phyloP scores from a whole-genome alignment of 2,329 filamentous ascomycete genomes.

The Cladosporium sp. region DNA sequence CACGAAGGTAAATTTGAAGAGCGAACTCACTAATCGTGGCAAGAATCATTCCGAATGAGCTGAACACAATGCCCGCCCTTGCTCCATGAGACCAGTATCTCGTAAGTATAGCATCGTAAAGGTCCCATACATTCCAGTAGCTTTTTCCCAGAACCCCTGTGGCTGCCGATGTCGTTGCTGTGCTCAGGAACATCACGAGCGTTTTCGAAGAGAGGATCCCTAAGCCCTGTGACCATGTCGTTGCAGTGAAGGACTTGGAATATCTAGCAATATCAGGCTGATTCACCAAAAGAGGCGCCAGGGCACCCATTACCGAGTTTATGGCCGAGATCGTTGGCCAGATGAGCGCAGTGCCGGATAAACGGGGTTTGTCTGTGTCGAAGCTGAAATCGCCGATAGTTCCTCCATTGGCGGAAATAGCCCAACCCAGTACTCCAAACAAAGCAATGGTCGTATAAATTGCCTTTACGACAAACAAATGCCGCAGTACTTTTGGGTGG shows the following conservation, averaged over 20 bases:
- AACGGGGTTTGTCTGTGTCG: constrained; percentile 8
- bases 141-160: constrained; percentile 36
- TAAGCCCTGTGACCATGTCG: constrained; percentile 40
- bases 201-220: constrained; percentile 38
- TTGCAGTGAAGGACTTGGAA: constrained; percentile 32
- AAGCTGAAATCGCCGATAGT: constrained; percentile 37
- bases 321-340: constrained; percentile 38
- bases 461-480: constrained; percentile 42
- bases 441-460: constrained; percentile 32
- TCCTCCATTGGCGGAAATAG: constrained; percentile 30
- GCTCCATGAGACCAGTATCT: constrained; percentile 20
- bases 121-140: constrained; percentile 31
- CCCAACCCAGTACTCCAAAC: constrained; percentile 32
- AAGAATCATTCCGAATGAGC: constrained; percentile 1
- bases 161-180: constrained; percentile 39
- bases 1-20: too few species aligned
- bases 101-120: constrained; percentile 30
- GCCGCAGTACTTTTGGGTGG: constrained; percentile 39
- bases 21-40: constrained; percentile 16
- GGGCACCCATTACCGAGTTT: constrained; percentile 36
- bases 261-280: constrained; percentile 41
- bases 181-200: constrained; percentile 32
- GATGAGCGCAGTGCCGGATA: constrained; percentile 22
- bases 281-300: constrained; percentile 42
- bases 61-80: neutral